A percentile compares a stretch with the other conserved stretches of the same genome.
These are phyloP conservation scores for Rubroshorea leprosula DNA, from an alignment of 345 rosid genomes.

Conservation along the genomic window DNA sequence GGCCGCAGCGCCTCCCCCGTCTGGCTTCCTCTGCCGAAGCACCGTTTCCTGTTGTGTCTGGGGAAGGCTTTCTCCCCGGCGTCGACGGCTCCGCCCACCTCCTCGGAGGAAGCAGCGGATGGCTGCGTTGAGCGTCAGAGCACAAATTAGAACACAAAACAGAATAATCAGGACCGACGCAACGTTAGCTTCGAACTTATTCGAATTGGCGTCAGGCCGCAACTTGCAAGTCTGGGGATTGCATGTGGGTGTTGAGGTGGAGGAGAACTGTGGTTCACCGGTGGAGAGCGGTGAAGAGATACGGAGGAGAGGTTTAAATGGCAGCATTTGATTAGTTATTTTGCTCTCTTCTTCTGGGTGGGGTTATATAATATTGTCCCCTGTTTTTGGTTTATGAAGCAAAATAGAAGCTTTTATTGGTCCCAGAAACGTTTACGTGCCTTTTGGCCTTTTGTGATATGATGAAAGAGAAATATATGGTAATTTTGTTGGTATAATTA, in stretches of 20 bases:
- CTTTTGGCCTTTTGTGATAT: background rate
- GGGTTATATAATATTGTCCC: background rate
- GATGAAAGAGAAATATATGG: background rate
- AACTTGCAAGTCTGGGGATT: constrained; percentile 31
- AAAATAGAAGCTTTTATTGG: too few relatives aligned
- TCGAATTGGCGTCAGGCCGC: constrained; percentile 34
- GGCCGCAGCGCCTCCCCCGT: constrained; percentile 1
- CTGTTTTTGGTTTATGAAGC: background rate
- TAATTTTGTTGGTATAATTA: background rate
- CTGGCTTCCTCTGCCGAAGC: constrained; percentile 23
- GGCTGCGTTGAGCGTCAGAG: constrained; percentile 47
- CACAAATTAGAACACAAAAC: constrained; percentile 49
- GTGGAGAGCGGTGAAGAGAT: constrained; percentile 15
- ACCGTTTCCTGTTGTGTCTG: constrained; percentile 9
- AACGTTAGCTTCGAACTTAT: constrained; percentile 46
- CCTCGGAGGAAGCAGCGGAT: constrained; percentile 54
- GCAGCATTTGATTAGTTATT: background rate
- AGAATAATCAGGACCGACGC: constrained; percentile 39
- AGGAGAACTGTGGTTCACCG: constrained; percentile 18
- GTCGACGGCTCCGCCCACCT: background rate
- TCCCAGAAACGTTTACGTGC: too few relatives aligned
- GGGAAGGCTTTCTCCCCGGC: background rate
- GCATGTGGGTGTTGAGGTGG: constrained; percentile 26
- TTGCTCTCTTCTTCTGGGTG: background rate
- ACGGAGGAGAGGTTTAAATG: background rate